These are phyloP conservation scores for Dothideomycetes sp. DNA, from an alignment of 2,329 filamentous ascomycete genomes.

Conservation along the genomic window DNA sequence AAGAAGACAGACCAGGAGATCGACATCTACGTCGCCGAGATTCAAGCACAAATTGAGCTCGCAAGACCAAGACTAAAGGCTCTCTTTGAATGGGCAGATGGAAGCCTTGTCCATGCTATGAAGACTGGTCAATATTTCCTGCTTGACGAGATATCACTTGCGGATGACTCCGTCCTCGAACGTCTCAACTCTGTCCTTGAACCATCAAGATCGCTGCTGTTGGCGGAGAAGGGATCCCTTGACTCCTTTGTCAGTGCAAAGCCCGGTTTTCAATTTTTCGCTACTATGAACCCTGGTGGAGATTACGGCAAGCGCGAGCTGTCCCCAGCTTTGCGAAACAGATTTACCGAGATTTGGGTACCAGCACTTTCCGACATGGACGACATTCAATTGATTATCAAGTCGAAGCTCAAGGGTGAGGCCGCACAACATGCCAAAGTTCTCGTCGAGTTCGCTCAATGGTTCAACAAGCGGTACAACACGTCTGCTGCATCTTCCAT, in stretches of 20 bases:
- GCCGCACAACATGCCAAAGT: conserved; percentile 49
- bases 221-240: conserved; percentile 85
- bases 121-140: conserved; percentile 80
- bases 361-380: conserved; percentile 73
- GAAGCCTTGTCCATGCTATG: conserved; percentile 90
- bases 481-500: conserved; percentile 66
- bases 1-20: conserved; percentile 26
- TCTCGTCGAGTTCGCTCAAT: conserved; percentile 80
- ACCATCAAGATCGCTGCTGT: conserved; percentile 68
- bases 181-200: conserved; percentile 94
- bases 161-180: conserved; percentile 94
- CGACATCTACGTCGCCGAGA: conserved; percentile 8
- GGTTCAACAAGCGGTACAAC: conserved; percentile 77
- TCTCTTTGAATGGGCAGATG: conserved; percentile 93
- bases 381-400: conserved; percentile 80
- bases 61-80: conserved; percentile 60
- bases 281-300: conserved; percentile 98
- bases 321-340: conserved; percentile 86
- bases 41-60: conserved; percentile 24
- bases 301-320: conserved; percentile 98
- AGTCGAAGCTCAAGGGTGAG: conserved; percentile 53
- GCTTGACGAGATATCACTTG: conserved; percentile 93
- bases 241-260: conserved; percentile 68
- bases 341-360: conserved; percentile 98
- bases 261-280: conserved; percentile 85